Evolutionary conservation across 208 protist genomes (phyloP).

Genomic region (Crithidia brevicula): DNA sequence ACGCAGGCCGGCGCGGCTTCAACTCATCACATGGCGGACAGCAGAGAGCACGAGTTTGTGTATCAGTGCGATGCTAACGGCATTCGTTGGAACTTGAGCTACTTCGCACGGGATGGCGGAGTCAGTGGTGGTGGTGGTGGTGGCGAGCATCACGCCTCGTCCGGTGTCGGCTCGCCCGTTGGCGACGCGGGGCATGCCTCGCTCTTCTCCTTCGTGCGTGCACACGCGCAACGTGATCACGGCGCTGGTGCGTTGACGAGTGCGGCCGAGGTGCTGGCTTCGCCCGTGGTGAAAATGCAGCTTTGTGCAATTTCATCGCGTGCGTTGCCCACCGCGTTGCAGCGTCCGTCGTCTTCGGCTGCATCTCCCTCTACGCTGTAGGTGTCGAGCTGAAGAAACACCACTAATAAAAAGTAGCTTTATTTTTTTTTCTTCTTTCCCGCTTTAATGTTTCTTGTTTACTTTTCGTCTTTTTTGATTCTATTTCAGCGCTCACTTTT

Average conservation of each 20-base stretch:
- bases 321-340: slow-evolving; percentile 2
- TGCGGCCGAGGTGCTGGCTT: background rate
- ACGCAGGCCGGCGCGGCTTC: background rate
- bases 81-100: slow-evolving; percentile 4
- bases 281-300: slow-evolving; percentile 21
- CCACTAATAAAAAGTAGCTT: too few species aligned
- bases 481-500: background rate
- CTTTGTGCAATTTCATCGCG: slow-evolving; percentile 24
- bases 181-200: background rate
- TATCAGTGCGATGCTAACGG: slow-evolving; percentile 15
- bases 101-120: slow-evolving; percentile 1
- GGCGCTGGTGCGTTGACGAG: background rate
- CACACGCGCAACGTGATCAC: background rate
- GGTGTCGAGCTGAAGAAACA: background rate
- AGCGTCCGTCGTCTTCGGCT: background rate
- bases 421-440: background rate
- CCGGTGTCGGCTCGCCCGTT: background rate
- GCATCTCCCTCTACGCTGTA: background rate
- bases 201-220: slow-evolving; percentile 15
- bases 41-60: slow-evolving; percentile 7
- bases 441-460: background rate
- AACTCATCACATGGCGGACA: background rate
- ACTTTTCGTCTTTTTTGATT: background rate
- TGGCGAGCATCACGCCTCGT: too few species aligned
- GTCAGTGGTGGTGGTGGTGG: too few species aligned